Conservation (phyloP, 768 basidiomycete species). For the Lentinula sp. region DNA sequence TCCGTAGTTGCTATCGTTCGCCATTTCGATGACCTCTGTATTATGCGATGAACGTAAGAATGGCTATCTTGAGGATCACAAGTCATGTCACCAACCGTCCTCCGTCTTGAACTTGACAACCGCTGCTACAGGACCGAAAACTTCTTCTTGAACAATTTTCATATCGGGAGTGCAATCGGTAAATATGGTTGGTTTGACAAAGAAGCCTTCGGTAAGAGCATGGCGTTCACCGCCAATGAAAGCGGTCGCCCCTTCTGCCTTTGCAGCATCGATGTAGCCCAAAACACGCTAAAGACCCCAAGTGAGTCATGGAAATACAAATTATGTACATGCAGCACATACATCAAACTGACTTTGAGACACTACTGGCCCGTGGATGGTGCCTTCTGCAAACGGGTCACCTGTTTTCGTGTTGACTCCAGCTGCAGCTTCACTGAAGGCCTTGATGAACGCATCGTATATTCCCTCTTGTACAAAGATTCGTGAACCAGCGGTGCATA, state of each 20-base stretch:
- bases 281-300: conserved; percentile 41
- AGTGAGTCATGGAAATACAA: not conserved
- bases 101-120: conserved; percentile 54
- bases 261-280: conserved; percentile 56
- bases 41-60: not conserved
- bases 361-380: conserved; percentile 42
- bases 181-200: conserved; percentile 59
- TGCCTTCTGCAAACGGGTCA: conserved; percentile 34
- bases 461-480: conserved; percentile 52
- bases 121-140: conserved; percentile 67
- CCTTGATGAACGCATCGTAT: conserved; percentile 50
- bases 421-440: conserved; percentile 29
- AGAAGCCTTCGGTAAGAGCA: conserved; percentile 48
- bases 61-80: not conserved
- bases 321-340: conserved; percentile 14
- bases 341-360: conserved; percentile 44
- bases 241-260: conserved; percentile 53
- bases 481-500: conserved; percentile 48
- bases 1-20: conserved; percentile 48
- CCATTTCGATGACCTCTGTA: conserved; percentile 25
- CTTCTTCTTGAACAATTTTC: conserved; percentile 55
- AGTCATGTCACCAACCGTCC: conserved; percentile 15
- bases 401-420: conserved; percentile 37
- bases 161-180: conserved; percentile 48
- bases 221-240: conserved; percentile 46